These are phyloP conservation scores for Fusarium setosum DNA, from an alignment of 2,329 filamentous ascomycete genomes.

Conservation along the genomic window DNA sequence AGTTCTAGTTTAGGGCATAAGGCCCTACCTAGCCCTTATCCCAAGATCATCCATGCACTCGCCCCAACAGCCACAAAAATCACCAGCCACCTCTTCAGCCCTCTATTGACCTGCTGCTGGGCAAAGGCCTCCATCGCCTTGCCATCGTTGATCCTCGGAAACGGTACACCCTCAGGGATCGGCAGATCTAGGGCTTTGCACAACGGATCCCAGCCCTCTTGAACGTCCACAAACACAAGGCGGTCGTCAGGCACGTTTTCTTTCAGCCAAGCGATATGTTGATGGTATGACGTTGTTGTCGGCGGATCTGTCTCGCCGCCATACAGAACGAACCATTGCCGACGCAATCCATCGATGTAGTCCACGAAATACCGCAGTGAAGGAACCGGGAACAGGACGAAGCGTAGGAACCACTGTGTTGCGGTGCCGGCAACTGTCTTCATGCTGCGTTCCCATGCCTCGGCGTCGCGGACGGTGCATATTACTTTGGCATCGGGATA, in stretches of 20 bases:
- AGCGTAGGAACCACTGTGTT: constrained; percentile 26
- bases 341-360: constrained; percentile 17
- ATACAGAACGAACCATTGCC: constrained; percentile 7
- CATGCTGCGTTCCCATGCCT: constrained; percentile 35
- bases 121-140: background rate
- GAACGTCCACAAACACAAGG: constrained; percentile 41
- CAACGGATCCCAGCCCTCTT: constrained; percentile 48
- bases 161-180: background rate
- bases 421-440: background rate
- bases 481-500: constrained; percentile 37
- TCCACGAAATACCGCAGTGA: constrained; percentile 20
- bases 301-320: constrained; percentile 5
- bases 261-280: constrained; percentile 11
- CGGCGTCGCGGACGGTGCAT: constrained; percentile 31
- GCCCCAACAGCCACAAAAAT: background rate
- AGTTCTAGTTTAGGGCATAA: background rate
- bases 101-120: background rate
- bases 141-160: background rate
- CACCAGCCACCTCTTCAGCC: background rate
- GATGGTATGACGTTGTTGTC: constrained; percentile 9
- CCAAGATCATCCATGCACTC: background rate
- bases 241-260: constrained; percentile 37
- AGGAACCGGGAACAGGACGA: constrained; percentile 30
- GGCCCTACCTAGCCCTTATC: background rate
- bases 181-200: constrained; percentile 43